phyloP scores from a whole-genome alignment of 495 filamentous ascomycete species.

The Neurospora tetraspora region DNA sequence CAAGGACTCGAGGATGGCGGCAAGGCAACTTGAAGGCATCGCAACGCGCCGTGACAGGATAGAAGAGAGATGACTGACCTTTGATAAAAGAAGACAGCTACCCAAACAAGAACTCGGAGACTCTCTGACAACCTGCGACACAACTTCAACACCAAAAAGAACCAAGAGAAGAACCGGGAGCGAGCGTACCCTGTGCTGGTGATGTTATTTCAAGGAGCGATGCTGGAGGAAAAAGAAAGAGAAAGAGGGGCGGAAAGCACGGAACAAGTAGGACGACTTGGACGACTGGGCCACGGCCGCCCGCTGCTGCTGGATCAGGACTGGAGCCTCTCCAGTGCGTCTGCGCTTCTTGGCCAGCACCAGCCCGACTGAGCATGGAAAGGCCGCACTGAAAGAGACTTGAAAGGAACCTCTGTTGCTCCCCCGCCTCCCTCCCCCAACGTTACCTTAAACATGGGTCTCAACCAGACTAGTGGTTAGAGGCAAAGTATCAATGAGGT shows the following conservation, averaged over 20 bases:
- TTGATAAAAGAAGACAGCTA: slow-evolving; percentile 4
- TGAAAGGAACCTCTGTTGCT: neutral
- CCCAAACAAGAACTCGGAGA: neutral
- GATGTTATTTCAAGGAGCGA: slow-evolving; percentile 9
- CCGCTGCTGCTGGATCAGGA: neutral
- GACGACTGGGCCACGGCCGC: slow-evolving; percentile 5
- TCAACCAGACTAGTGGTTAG: neutral
- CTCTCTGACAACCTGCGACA: slow-evolving; percentile 8
- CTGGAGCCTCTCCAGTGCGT: neutral
- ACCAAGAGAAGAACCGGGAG: neutral
- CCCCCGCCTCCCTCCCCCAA: neutral
- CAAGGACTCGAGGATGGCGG: neutral
- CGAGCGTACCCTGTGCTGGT: slow-evolving; percentile 3
- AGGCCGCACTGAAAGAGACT: neutral
- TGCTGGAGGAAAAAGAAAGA: slow-evolving; percentile 14
- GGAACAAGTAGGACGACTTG: slow-evolving; percentile 15
- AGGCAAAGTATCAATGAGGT: neutral
- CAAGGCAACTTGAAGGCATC: neutral
- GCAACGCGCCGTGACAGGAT: neutral
- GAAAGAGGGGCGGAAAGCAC: slow-evolving; percentile 16
- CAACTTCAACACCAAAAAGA: slow-evolving; percentile 24
- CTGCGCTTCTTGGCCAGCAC: neutral
- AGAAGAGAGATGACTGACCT: slow-evolving; percentile 9
- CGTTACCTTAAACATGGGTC: neutral
- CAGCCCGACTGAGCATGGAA: neutral